Evolutionary conservation across 2,329 filamentous ascomycete genomes (phyloP).

Genomic region (Didymella segeticola): DNA sequence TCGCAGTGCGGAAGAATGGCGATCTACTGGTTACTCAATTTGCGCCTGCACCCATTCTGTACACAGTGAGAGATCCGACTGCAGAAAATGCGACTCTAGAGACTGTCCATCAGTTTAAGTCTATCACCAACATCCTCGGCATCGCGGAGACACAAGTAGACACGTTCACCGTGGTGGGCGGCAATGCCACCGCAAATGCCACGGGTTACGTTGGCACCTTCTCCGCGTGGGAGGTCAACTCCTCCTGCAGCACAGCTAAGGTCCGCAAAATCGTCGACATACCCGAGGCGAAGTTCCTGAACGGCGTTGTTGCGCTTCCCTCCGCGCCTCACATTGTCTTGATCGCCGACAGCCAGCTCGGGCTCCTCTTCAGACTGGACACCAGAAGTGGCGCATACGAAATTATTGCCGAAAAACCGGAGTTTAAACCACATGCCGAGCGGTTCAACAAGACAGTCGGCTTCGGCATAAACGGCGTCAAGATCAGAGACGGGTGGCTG

Average conservation of each 20-base stretch:
- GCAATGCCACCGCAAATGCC: conserved; percentile 14
- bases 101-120: conserved; percentile 2
- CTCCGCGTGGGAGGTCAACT: conserved; percentile 12
- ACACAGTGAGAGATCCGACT: conserved; percentile 2
- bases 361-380: conserved; percentile 12
- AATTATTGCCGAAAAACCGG: conserved; percentile 11
- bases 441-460: conserved; percentile 14
- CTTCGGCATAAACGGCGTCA: conserved; percentile 17
- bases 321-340: background rate
- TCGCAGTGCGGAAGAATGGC: conserved; percentile 14
- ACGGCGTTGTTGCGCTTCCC: conserved; percentile 10
- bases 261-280: conserved; percentile 15
- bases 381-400: conserved; percentile 5
- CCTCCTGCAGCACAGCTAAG: background rate
- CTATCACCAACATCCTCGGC: conserved; percentile 15
- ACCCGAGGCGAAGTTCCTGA: conserved; percentile 13
- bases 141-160: conserved; percentile 17
- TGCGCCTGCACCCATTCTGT: conserved; percentile 3
- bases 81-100: conserved; percentile 8
- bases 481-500: conserved; percentile 1
- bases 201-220: conserved; percentile 16
- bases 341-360: conserved; percentile 11
- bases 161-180: conserved; percentile 14
- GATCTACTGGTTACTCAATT: conserved; percentile 18
- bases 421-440: conserved; percentile 13